A percentile compares a stretch with the other conserved stretches of the same genome.
phyloP scores from a whole-genome alignment of 2,329 filamentous ascomycete genomes.

The Chalaropsis thielavioides region DNA sequence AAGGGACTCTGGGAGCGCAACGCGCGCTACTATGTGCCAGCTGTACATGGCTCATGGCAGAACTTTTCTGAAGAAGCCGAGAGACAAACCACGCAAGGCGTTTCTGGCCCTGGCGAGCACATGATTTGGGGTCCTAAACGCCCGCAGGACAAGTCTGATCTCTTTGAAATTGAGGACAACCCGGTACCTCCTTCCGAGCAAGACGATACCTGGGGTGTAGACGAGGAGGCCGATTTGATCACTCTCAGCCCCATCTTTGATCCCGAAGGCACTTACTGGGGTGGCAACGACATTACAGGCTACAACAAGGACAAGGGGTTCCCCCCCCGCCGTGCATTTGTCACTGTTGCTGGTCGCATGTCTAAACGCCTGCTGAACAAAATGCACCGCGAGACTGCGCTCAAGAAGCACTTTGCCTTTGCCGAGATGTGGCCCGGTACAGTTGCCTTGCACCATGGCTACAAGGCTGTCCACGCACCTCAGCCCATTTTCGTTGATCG shows the following conservation, averaged over 20 bases:
- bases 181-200: conserved; percentile 53
- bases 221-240: conserved; percentile 82
- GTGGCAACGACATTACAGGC: conserved; percentile 68
- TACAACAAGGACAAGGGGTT: conserved; percentile 51
- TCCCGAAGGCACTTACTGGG: conserved; percentile 74
- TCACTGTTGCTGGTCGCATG: conserved; percentile 78
- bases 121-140: conserved; percentile 75
- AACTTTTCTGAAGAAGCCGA: conserved; percentile 38
- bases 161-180: conserved; percentile 59
- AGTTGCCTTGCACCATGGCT: conserved; percentile 75
- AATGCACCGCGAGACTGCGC: conserved; percentile 82
- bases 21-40: conserved; percentile 61
- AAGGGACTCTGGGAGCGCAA: conserved; percentile 75
- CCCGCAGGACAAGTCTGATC: conserved; percentile 51
- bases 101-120: conserved; percentile 28
- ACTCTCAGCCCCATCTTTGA: conserved; percentile 87
- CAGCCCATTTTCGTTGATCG: conserved; percentile 82
- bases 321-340: conserved; percentile 62
- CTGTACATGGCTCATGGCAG: conserved; percentile 63
- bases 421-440: conserved; percentile 94
- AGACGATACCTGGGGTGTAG: conserved; percentile 78
- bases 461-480: conserved; percentile 82
- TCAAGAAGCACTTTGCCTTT: conserved; percentile 79
- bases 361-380: conserved; percentile 62
- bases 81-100: conserved; percentile 26